These are phyloP conservation scores for Rhizophagus clarus DNA, from an alignment of 192 early-diverging fungal genomes.

Conservation along the genomic window DNA sequence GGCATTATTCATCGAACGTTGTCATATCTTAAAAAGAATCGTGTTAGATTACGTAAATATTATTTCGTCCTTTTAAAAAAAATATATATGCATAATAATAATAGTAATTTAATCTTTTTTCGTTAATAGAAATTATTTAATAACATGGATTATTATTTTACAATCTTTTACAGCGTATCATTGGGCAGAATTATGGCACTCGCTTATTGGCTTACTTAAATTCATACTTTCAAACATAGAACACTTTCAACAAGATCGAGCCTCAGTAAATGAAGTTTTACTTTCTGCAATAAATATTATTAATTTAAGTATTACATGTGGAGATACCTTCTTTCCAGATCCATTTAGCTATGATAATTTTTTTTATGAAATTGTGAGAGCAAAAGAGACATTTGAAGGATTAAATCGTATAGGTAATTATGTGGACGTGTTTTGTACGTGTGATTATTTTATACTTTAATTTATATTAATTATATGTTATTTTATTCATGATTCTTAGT, in stretches of 20 bases:
- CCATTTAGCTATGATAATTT: constrained; percentile 52
- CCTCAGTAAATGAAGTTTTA: constrained; percentile 15
- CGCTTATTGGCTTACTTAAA: constrained; percentile 46
- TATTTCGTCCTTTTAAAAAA: neutral
- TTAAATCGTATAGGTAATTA: constrained; percentile 7
- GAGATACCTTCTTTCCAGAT: constrained; percentile 54
- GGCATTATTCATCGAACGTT: constrained; percentile 39
- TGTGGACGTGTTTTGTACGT: too few species aligned
- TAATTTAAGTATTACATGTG: constrained; percentile 51
- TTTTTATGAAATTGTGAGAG: constrained; percentile 58
- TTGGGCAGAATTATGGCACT: constrained; percentile 58
- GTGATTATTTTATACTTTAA: too few species aligned
- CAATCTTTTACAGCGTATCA: constrained; percentile 46
- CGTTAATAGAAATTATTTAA: neutral
- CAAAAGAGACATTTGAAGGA: constrained; percentile 24
- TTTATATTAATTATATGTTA: neutral
- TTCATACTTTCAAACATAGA: constrained; percentile 48
- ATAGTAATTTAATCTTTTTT: neutral
- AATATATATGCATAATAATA: neutral
- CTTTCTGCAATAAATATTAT: constrained; percentile 39
- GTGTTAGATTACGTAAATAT: constrained; percentile 38
- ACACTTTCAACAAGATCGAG: constrained; percentile 30
- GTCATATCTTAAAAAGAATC: constrained; percentile 28
- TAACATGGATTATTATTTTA: neutral
- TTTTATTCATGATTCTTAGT: neutral